phyloP scores from a whole-genome alignment of 441 rosid genomes.

The Cnidoscolus chayamansa region DNA sequence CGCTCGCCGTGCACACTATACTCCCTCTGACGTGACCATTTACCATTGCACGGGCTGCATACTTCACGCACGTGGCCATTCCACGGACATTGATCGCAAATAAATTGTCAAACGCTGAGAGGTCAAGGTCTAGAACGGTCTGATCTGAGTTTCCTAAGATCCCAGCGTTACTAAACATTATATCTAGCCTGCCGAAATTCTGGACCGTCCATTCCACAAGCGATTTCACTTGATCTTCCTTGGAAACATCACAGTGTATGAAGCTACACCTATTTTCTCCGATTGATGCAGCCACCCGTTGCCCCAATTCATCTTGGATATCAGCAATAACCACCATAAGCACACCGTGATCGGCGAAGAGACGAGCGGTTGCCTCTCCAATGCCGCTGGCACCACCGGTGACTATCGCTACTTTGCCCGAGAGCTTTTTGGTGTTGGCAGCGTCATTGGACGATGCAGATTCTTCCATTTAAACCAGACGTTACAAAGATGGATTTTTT shows the following conservation, averaged over 20 bases:
- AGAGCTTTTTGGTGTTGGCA: conserved; percentile 21
- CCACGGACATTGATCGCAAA: conserved; percentile 32
- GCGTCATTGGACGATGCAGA: neutral
- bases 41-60: conserved; percentile 42
- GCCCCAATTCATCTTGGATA: conserved; percentile 36
- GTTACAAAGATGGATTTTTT: too few relatives aligned
- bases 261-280: conserved; percentile 27
- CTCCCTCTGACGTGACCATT: conserved; percentile 31
- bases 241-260: conserved; percentile 38
- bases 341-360: conserved; percentile 34
- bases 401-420: conserved; percentile 46
- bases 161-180: conserved; percentile 52
- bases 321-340: conserved; percentile 41
- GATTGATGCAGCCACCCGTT: conserved; percentile 34
- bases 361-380: conserved; percentile 41
- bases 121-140: conserved; percentile 29
- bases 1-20: conserved; percentile 29
- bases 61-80: conserved; percentile 35
- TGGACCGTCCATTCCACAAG: conserved; percentile 32
- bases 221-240: conserved; percentile 38
- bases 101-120: conserved; percentile 11
- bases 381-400: conserved; percentile 50
- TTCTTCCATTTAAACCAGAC: neutral
- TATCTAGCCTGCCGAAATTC: conserved; percentile 33
- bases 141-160: conserved; percentile 16